Evolutionary conservation across 768 basidiomycete genomes (phyloP).

Genomic region (Boletus bicolor): DNA sequence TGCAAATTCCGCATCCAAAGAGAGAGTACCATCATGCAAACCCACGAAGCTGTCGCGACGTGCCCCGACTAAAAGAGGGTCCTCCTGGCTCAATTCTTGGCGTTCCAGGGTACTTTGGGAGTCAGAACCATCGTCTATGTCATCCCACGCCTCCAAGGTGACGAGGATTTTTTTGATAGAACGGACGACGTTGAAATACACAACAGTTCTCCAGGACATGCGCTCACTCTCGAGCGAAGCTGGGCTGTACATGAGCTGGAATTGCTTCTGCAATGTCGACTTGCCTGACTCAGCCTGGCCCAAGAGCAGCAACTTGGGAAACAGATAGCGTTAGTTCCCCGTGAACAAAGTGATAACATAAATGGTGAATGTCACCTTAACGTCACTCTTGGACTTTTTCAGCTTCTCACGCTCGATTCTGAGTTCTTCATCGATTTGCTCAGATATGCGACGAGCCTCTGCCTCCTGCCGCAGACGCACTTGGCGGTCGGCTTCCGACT

Average conservation of each 20-base stretch:
- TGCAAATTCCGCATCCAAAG: constrained; percentile 9
- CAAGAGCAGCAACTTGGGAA: constrained; percentile 59
- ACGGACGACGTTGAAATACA: constrained; percentile 74
- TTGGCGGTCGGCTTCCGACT: constrained; percentile 64
- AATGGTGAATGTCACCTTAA: constrained; percentile 49
- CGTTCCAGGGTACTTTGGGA: constrained; percentile 33
- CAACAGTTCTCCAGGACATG: constrained; percentile 66
- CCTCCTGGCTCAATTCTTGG: constrained; percentile 30
- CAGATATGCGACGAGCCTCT: constrained; percentile 72
- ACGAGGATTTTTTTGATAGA: constrained; percentile 67
- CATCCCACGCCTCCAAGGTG: constrained; percentile 61
- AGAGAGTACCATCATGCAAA: constrained; percentile 3
- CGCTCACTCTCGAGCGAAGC: constrained; percentile 67
- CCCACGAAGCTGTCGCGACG: constrained; percentile 11
- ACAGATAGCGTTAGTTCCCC: constrained; percentile 20
- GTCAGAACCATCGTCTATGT: constrained; percentile 51
- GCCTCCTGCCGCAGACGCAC: constrained; percentile 61
- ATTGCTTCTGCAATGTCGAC: constrained; percentile 74
- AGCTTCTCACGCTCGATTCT: constrained; percentile 63
- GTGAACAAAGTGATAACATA: neutral
- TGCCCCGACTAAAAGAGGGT: constrained; percentile 13
- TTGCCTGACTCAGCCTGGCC: constrained; percentile 81
- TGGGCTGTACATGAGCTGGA: constrained; percentile 79
- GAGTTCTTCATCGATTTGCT: constrained; percentile 80
- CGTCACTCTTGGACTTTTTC: constrained; percentile 67